A percentile compares a stretch with the other conserved stretches of the same genome.
These are phyloP conservation scores for Tritrichomonas foetus DNA, from an alignment of 208 protist genomes.

Conservation along the genomic window DNA sequence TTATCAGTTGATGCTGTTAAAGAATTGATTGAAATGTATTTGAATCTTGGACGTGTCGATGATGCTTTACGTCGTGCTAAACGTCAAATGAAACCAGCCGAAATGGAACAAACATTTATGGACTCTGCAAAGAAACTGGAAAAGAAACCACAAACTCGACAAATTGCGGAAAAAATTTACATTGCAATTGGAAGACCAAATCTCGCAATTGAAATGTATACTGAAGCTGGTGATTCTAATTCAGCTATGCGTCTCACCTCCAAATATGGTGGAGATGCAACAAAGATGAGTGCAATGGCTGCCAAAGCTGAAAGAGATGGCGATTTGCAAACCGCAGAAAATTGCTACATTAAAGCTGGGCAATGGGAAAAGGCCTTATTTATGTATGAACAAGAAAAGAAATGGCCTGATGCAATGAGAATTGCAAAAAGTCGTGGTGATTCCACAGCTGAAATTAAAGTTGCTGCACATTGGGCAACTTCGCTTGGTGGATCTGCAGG, in stretches of 20 bases:
- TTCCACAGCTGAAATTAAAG: not conserved
- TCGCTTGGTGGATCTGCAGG: not conserved
- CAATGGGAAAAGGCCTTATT: not conserved
- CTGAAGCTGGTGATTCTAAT: not conserved
- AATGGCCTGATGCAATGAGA: not conserved
- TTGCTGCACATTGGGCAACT: not conserved
- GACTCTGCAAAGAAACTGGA: not conserved
- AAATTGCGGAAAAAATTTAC: conserved; percentile 6
- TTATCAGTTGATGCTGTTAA: not conserved
- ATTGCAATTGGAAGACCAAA: not conserved
- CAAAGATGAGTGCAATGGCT: not conserved
- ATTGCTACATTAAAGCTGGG: not conserved
- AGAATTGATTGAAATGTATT: conserved; percentile 14
- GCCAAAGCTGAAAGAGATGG: not conserved
- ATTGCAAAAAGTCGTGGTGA: not conserved
- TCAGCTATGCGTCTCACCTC: not conserved
- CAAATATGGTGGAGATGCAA: not conserved
- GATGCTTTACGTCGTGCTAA: not conserved
- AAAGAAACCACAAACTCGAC: not conserved
- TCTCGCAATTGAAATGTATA: conserved; percentile 11
- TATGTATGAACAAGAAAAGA: conserved; percentile 19
- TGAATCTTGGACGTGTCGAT: not conserved
- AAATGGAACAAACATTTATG: not conserved
- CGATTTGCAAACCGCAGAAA: not conserved
- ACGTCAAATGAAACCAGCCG: not conserved